Conservation (phyloP, 768 basidiomycete genomes). For the Suillus lakei region DNA sequence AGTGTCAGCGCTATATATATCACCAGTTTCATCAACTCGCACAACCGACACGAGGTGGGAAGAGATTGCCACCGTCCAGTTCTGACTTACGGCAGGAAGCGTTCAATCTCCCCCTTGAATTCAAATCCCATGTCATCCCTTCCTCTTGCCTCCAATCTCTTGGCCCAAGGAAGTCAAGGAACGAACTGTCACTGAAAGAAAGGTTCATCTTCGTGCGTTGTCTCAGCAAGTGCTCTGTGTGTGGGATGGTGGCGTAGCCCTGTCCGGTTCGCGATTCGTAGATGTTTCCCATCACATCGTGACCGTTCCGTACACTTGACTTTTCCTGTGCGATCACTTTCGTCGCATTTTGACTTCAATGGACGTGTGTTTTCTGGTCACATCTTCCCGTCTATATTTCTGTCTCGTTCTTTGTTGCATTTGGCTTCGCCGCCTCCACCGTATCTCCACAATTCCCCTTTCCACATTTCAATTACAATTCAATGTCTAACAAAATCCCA, state of each 20-base stretch:
- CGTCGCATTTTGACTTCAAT: neutral
- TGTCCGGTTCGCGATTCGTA: neutral
- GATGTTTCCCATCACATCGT: neutral
- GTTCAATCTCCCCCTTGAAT: too few species aligned
- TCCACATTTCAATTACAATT: neutral
- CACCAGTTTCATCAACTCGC: too few species aligned
- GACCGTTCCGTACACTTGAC: neutral
- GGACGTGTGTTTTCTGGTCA: neutral
- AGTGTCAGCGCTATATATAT: too few species aligned
- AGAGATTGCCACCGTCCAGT: too few species aligned
- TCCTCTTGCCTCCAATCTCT: too few species aligned
- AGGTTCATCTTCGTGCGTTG: slow-evolving; percentile 44
- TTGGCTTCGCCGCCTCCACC: neutral
- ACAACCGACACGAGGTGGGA: too few species aligned
- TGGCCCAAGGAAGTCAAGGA: neutral
- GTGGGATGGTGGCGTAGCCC: slow-evolving; percentile 39
- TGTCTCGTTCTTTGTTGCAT: slow-evolving; percentile 15
- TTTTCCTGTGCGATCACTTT: neutral
- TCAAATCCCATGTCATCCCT: too few species aligned
- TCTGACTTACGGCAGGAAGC: too few species aligned
- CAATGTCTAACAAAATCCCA: neutral
- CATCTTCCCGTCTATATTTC: neutral
- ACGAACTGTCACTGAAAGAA: slow-evolving; percentile 27
- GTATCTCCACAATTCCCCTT: neutral
- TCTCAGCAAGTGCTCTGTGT: slow-evolving; percentile 52